Base-by-base conservation (phyloP, 2,329 filamentous ascomycete species). In the Botrytis aclada region DNA sequence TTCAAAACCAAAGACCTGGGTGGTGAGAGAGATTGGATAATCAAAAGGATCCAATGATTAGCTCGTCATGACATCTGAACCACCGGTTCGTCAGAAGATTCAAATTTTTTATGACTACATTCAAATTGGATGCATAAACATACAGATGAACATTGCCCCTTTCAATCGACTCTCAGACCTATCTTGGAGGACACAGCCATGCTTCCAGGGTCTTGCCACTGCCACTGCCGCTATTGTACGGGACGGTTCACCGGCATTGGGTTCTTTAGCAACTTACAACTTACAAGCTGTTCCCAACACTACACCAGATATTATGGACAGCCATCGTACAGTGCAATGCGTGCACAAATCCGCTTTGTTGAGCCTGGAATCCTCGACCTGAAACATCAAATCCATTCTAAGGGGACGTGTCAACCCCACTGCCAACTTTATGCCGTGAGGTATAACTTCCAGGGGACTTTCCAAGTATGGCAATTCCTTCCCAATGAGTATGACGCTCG, bases 351-450 rank as follows among this genome's bases (percentile, higher is more conserved):
- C 3, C 51, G n/a, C 25, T 12, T 41, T 29, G 29, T 41, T 9
- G 18, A 39, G 47, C 37, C 65, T 69, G 37, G 37, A 66, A 56
- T 56, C 37, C 32, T 41, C 6, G 18, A 54, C 18, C 45, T 54
- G 32, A 67, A 47, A 69, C 65, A 56, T n/a, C 37, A 41, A 69
- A 69, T 51, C 54, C 65, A 32, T n/a, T 32, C 29, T n/a, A 16
- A 43, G 47, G 37, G 65, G 47, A 41, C 37, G 47, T 43, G n/a
- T 29, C 18, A 51, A 56, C 37, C 47, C 47, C 65, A 58, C 65
- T 32, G 29, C 18, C 18, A 56, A 14, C n/a, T 56, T 56, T 43
- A 41, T 67, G 22, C 65, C 7, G 37, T 43, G 6, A 8, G 16
- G 65, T 41, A 67, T 41, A 67, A 47, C 64, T 39, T 66, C 45